phyloP scores from a whole-genome alignment of 1,284 basidiomycete genomes.

The Trametes polyzona region DNA sequence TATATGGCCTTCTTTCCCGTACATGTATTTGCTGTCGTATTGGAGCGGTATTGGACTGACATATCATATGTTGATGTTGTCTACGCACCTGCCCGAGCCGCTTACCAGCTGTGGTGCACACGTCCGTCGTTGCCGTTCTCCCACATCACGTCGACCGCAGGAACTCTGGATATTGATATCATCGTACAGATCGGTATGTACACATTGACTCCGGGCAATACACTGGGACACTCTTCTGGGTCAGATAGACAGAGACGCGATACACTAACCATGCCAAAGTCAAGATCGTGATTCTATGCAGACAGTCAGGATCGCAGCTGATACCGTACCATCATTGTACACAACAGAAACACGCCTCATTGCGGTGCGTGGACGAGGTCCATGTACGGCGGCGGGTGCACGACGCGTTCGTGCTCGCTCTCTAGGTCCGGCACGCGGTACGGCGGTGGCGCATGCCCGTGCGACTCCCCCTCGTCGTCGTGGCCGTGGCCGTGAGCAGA shows the following conservation, averaged over 20 bases:
- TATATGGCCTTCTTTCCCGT: constrained; percentile 37
- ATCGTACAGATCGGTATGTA: neutral
- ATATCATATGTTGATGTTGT: constrained; percentile 28
- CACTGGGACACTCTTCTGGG: too few relatives aligned
- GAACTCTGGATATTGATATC: constrained; percentile 19
- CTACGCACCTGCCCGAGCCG: neutral
- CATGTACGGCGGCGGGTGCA: constrained; percentile 47
- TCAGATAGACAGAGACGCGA: too few relatives aligned
- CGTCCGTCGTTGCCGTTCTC: neutral
- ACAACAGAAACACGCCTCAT: neutral
- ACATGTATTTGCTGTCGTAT: constrained; percentile 42
- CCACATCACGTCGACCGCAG: constrained; percentile 11
- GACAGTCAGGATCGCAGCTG: neutral
- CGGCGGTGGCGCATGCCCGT: constrained; percentile 47
- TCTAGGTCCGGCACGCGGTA: constrained; percentile 59
- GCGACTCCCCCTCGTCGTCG: constrained; percentile 27
- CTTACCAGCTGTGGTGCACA: neutral
- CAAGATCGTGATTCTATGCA: constrained; percentile 1
- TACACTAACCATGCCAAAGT: constrained; percentile 3
- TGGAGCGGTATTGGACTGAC: constrained; percentile 29
- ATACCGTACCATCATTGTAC: neutral
- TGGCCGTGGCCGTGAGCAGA: too few relatives aligned
- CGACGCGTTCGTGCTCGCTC: constrained; percentile 41
- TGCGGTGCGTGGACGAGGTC: constrained; percentile 39
- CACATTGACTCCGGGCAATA: neutral